These are phyloP conservation scores for Trapa incisa DNA, from an alignment of 345 rosid genomes.

Conservation along the genomic window DNA sequence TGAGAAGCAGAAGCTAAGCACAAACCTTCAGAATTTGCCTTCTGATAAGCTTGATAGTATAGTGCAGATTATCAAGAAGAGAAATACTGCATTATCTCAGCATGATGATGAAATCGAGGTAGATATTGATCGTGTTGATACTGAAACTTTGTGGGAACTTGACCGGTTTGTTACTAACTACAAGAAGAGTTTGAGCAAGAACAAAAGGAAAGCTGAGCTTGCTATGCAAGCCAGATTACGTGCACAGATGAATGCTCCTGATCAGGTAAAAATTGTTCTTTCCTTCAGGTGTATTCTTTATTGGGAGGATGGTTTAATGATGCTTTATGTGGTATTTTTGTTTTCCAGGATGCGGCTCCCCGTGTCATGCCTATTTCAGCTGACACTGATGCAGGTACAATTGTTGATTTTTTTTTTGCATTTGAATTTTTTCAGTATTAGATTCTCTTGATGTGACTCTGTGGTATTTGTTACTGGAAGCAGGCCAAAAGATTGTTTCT, in stretches of 20 bases:
- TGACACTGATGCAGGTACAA: constrained; percentile 49
- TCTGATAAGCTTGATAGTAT: constrained; percentile 87
- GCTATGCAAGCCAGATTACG: constrained; percentile 56
- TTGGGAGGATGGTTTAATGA: constrained; percentile 1
- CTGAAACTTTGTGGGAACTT: constrained; percentile 97
- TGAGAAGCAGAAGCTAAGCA: constrained; percentile 95
- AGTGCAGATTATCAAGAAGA: constrained; percentile 85
- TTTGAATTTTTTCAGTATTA: background rate
- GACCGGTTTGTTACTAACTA: constrained; percentile 95
- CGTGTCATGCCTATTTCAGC: constrained; percentile 33
- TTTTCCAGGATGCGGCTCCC: constrained; percentile 38
- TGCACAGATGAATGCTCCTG: constrained; percentile 43
- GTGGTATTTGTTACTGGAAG: constrained; percentile 6
- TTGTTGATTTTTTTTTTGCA: background rate
- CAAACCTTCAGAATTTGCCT: constrained; percentile 77
- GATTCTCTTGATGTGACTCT: background rate
- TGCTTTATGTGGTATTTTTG: background rate
- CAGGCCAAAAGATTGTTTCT: constrained; percentile 49
- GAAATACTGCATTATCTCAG: constrained; percentile 67
- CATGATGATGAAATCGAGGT: constrained; percentile 95
- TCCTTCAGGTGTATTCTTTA: constrained; percentile 2
- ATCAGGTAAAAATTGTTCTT: constrained; percentile 35
- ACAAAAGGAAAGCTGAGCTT: constrained; percentile 90
- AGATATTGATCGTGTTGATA: constrained; percentile 91
- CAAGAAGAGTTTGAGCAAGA: constrained; percentile 91